These are phyloP conservation scores for Mycena belliarum DNA, from an alignment of 768 basidiomycete species.

Conservation along the genomic window DNA sequence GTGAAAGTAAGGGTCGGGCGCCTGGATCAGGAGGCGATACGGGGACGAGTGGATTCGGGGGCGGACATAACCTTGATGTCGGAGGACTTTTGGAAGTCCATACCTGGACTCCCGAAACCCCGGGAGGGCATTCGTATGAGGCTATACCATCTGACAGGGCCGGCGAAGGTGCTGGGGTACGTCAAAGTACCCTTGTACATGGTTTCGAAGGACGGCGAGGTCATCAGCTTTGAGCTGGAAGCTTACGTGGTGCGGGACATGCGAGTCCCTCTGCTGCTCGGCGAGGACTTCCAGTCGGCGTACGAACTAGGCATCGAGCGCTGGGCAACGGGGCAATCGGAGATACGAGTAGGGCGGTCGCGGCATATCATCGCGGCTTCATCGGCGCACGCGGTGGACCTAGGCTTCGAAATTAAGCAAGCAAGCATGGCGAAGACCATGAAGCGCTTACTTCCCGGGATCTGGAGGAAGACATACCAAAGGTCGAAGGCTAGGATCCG, in stretches of 20 bases:
- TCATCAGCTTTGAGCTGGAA: slow-evolving; percentile 20
- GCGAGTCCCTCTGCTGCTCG: slow-evolving; percentile 22
- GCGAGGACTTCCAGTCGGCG: slow-evolving; percentile 17
- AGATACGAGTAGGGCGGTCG: neutral
- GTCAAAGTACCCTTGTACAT: neutral
- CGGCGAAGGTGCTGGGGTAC: neutral
- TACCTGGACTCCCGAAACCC: neutral
- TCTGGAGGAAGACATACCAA: neutral
- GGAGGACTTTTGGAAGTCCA: neutral
- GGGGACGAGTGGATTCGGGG: neutral
- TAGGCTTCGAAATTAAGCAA: slow-evolving; percentile 8
- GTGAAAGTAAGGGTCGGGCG: neutral
- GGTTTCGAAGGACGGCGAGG: neutral
- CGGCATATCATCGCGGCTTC: slow-evolving; percentile 6
- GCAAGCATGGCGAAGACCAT: neutral
- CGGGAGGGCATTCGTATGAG: neutral
- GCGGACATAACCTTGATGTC: slow-evolving; percentile 16
- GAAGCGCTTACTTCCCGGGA: no score
- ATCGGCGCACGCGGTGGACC: neutral
- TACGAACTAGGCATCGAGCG: slow-evolving; percentile 25
- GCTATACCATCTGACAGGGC: neutral
- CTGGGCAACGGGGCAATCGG: neutral
- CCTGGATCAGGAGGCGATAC: neutral
- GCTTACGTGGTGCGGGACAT: slow-evolving; percentile 28
- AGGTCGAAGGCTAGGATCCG: neutral